Evolutionary conservation across 1,284 basidiomycete species (phyloP), one percentile per base, ranked within the genome.

Genomic region (Cutaneotrichosporon spelunceum): DNA sequence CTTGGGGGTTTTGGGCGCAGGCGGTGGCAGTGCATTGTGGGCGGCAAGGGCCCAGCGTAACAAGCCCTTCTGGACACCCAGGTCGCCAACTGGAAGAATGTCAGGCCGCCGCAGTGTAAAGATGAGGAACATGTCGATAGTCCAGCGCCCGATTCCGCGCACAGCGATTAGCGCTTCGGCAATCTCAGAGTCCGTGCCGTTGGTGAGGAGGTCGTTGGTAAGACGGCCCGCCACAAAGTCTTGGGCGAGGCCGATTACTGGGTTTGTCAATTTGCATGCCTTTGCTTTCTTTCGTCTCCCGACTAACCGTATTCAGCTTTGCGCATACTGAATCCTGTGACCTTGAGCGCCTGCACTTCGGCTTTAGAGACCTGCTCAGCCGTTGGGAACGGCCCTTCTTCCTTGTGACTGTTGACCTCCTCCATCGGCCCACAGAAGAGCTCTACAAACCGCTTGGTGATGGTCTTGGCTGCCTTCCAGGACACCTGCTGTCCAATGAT

Each of bases 401-500:
- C 63, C 9, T 62, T 47, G n/a, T 56, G 52, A 19, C 16, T 16
- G 23, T 60, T 53, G 13, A 53, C 56, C 1, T 49, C 52, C 4
- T n/a, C 66, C 4, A 62, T 59, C 5, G 57, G 55, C 27, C 85
- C 85, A 66, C 90, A 85, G 73, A 86, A 93, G 19, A 91, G 78
- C 44, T 88, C 83, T 47, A 86, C 82, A 74, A 97, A 96, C 61
- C 84, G 87, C 76, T 91, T 88, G n/a, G 84, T 86, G 57, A 96
- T 92, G 5, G 90, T 87, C 42, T 88, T 83, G 0, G 93, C 93
- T 4, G 93, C 93, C 33, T 89, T 79, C 90, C 90, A 94, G 0
- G 89, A 91, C 45, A 97, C 93, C 77, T 97, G 92, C 77, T 93
- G 91, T 0, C 87, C 89, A 79, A 91, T 78, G 62, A 91, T 90